Percentiles rank a stretch among this genome's conserved stretches.
phyloP scores from a whole-genome alignment of 2,329 filamentous ascomycete genomes.

The Colletotrichum sp. region DNA sequence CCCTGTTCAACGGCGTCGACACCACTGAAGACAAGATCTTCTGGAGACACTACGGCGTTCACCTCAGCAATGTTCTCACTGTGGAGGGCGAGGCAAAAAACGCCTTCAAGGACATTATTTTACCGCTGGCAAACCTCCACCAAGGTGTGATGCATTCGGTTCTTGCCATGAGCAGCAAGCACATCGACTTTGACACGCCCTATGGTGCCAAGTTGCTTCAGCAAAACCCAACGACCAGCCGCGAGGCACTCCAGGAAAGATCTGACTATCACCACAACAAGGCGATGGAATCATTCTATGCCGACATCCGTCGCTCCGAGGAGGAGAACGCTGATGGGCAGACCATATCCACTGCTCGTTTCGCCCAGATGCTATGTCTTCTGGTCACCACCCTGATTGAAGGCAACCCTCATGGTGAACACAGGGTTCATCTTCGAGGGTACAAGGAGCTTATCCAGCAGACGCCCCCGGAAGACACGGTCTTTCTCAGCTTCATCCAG shows the following conservation, averaged over 20 bases:
- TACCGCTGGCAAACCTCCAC: constrained; percentile 82
- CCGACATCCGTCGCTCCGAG: constrained; percentile 46
- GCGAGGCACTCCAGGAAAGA: constrained; percentile 51
- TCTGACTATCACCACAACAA: constrained; percentile 61
- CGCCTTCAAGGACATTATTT: constrained; percentile 82
- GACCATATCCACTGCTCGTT: constrained; percentile 57
- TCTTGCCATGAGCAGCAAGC: constrained; percentile 81
- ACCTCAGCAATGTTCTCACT: constrained; percentile 81
- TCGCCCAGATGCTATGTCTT: constrained; percentile 68
- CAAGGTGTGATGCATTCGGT: constrained; percentile 90
- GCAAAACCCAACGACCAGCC: constrained; percentile 51
- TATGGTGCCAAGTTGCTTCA: constrained; percentile 59
- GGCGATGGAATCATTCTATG: constrained; percentile 57
- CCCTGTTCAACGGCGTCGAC: constrained; percentile 82
- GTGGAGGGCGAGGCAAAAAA: constrained; percentile 82
- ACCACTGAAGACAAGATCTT: constrained; percentile 80
- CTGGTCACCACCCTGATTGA: constrained; percentile 63
- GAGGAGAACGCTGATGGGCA: constrained; percentile 49
- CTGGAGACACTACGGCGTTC: constrained; percentile 81
- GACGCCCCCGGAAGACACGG: constrained; percentile 65
- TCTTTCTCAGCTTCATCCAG: constrained; percentile 68
- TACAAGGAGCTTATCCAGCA: constrained; percentile 75
- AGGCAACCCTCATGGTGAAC: constrained; percentile 66
- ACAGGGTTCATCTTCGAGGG: constrained; percentile 78
- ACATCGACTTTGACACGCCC: constrained; percentile 66